Conservation (phyloP, 2,329 filamentous ascomycete genomes). For the Septoria petroselini region DNA sequence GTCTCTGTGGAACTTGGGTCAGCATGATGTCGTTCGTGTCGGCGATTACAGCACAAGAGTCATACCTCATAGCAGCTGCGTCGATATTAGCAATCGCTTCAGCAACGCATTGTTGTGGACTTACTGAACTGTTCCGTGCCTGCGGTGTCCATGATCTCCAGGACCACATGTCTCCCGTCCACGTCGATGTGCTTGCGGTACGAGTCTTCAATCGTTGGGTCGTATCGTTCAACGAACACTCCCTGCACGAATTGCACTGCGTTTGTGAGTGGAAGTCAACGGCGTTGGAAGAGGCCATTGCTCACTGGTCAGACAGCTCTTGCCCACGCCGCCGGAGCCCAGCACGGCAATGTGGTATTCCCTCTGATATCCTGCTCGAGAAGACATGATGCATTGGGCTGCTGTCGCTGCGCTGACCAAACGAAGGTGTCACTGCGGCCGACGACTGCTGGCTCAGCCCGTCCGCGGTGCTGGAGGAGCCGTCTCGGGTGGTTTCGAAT, state of each 20-base stretch:
- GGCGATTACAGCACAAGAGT: not conserved
- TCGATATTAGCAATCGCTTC: constrained; percentile 14
- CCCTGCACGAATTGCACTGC: constrained; percentile 89
- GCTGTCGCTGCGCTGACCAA: not conserved
- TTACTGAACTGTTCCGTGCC: constrained; percentile 90
- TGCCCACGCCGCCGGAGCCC: constrained; percentile 83
- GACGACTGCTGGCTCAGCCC: not conserved
- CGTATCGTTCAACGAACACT: constrained; percentile 80
- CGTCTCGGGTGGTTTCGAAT: too few relatives aligned
- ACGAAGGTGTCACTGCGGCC: not conserved
- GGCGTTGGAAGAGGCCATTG: constrained; percentile 6
- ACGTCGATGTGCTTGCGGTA: constrained; percentile 65
- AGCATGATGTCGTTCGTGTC: not conserved
- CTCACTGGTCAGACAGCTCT: constrained; percentile 84
- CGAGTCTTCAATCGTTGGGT: constrained; percentile 62
- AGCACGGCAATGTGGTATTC: constrained; percentile 82
- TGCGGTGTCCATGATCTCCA: constrained; percentile 89
- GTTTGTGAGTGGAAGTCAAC: constrained; percentile 19
- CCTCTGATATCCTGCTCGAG: constrained; percentile 34
- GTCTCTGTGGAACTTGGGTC: constrained; percentile 49
- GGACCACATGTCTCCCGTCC: constrained; percentile 81
- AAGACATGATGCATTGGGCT: constrained; percentile 31
- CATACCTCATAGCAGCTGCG: constrained; percentile 29
- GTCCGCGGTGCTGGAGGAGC: too few relatives aligned
- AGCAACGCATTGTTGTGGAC: constrained; percentile 36